Evolutionary conservation across 2,329 filamentous ascomycete genomes (phyloP).

Genomic region (Decorospora gaudefroyi): DNA sequence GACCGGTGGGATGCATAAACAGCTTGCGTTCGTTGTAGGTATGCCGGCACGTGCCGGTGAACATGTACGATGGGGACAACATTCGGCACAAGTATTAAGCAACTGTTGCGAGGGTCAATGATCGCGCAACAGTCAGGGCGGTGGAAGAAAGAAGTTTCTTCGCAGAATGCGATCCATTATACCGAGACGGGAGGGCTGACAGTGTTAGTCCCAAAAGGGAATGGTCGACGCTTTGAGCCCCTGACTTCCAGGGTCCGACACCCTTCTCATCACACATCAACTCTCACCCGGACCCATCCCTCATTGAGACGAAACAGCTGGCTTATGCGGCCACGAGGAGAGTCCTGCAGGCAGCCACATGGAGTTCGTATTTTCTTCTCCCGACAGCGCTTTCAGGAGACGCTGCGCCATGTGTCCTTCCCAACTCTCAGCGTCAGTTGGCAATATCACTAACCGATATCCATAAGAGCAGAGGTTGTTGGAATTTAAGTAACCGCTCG

Average conservation of each 20-base stretch:
- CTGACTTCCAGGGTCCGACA: conserved; percentile 15
- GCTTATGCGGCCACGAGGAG: conserved; percentile 8
- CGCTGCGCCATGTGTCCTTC: neutral
- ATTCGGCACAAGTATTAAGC: neutral
- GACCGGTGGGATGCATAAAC: too few species aligned
- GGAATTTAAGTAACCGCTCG: neutral
- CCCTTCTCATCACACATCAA: conserved; percentile 12
- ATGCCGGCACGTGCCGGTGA: too few species aligned
- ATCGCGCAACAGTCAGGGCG: neutral
- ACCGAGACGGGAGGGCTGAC: conserved; percentile 6
- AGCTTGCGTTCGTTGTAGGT: too few species aligned
- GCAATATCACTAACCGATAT: neutral
- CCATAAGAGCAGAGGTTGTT: conserved; percentile 1
- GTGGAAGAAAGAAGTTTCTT: neutral
- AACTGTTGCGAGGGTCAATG: neutral
- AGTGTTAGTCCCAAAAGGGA: neutral
- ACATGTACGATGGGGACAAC: too few species aligned
- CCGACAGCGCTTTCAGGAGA: conserved; percentile 3
- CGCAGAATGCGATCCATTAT: conserved; percentile 1
- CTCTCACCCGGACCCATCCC: conserved; percentile 13
- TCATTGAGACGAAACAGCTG: conserved; percentile 17
- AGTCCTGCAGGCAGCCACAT: conserved; percentile 15
- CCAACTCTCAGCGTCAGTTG: neutral
- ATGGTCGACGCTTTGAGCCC: conserved; percentile 14
- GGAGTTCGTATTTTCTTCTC: conserved; percentile 1